Evolutionary conservation across 768 basidiomycete genomes (phyloP).

Genomic region (Crepidotus variabilis): DNA sequence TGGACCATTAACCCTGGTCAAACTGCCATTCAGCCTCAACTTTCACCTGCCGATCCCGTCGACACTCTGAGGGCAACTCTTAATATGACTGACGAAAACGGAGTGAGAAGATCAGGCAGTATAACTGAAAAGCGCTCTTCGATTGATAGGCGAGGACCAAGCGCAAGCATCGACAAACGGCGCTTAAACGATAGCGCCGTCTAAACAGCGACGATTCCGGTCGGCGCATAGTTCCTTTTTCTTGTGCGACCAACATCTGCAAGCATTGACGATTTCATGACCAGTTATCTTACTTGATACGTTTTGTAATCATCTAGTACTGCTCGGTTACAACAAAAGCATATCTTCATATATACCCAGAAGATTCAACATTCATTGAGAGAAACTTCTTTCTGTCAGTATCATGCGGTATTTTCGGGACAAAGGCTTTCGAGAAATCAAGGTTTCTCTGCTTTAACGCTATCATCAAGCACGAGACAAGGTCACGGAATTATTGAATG

Average conservation of each 20-base stretch:
- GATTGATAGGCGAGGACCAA: background rate
- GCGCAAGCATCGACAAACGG: background rate
- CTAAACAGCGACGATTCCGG: slow-evolving; percentile 3
- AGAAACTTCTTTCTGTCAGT: too few species aligned
- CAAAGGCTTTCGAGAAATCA: background rate
- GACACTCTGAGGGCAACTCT: slow-evolving; percentile 15
- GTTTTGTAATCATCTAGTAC: too few species aligned
- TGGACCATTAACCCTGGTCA: slow-evolving; percentile 48
- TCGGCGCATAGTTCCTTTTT: background rate
- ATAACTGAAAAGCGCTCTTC: slow-evolving; percentile 1
- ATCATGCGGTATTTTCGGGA: background rate
- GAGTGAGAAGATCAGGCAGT: background rate
- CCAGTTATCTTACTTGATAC: too few species aligned
- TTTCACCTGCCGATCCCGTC: slow-evolving; percentile 39
- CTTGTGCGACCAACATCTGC: background rate
- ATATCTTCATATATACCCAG: too few species aligned
- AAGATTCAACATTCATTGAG: background rate
- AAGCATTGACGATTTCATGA: too few species aligned
- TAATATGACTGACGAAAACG: background rate
- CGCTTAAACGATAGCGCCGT: slow-evolving; percentile 5
- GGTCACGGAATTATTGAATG: too few species aligned
- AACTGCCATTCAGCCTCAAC: slow-evolving; percentile 33
- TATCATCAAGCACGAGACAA: too few species aligned
- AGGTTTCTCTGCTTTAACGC: too few species aligned
- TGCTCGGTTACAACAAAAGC: too few species aligned